Evolutionary conservation across 2,329 filamentous ascomycete genomes (phyloP).

Genomic region (Zasmidium cellare): DNA sequence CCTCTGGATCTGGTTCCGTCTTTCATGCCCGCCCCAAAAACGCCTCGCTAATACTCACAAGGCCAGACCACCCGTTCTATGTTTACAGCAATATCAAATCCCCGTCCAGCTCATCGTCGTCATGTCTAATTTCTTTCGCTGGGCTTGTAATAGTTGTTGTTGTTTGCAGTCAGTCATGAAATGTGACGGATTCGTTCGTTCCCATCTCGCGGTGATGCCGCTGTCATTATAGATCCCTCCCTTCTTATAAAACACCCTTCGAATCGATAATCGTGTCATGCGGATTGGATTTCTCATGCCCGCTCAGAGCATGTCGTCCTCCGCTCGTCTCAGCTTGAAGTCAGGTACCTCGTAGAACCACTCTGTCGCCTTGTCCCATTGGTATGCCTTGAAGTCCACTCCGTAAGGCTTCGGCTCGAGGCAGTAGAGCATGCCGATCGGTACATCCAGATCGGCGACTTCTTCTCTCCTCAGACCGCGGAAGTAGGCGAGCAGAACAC

Average conservation of each 20-base stretch:
- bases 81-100: background rate
- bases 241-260: too few relatives aligned
- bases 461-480: slow-evolving; percentile 87
- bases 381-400: slow-evolving; percentile 93
- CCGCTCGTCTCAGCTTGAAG: slow-evolving; percentile 70
- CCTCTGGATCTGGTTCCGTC: background rate
- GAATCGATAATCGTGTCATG: too few relatives aligned
- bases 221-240: too few relatives aligned
- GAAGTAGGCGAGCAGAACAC: slow-evolving; percentile 94
- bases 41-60: background rate
- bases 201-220: too few relatives aligned
- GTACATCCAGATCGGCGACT: slow-evolving; percentile 91
- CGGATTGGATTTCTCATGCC: background rate
- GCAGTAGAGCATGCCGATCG: slow-evolving; percentile 88
- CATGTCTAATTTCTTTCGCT: too few relatives aligned
- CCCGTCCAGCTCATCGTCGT: background rate
- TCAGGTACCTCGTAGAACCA: slow-evolving; percentile 86
- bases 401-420: slow-evolving; percentile 98
- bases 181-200: too few relatives aligned
- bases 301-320: slow-evolving; percentile 35
- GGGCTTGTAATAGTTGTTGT: too few relatives aligned
- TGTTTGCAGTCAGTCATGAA: too few relatives aligned
- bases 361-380: slow-evolving; percentile 74
- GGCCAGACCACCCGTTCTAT: background rate
- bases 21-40: background rate